phyloP scores from a whole-genome alignment of 495 filamentous ascomycete genomes.

The Chlorociboria aeruginascens region DNA sequence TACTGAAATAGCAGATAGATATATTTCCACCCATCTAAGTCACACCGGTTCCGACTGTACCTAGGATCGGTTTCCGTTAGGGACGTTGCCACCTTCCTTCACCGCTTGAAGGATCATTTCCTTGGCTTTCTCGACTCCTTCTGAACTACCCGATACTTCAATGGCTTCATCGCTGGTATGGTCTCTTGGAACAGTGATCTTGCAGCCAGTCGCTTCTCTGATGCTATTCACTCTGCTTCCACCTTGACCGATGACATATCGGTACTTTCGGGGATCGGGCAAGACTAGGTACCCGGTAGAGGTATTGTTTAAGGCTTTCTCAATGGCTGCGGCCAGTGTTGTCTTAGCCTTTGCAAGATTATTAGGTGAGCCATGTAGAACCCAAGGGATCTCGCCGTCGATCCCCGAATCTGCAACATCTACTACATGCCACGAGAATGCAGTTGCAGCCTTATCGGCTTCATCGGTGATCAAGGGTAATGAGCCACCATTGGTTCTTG shows the following conservation, averaged over 20 bases:
- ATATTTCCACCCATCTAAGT: too few species aligned
- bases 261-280: conserved; percentile 79
- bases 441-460: conserved; percentile 41
- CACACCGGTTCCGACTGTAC: not conserved
- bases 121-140: conserved; percentile 77
- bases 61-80: conserved; percentile 2
- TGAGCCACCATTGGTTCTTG: conserved; percentile 38
- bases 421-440: conserved; percentile 70
- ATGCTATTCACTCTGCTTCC: conserved; percentile 88
- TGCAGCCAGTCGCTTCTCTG: conserved; percentile 81
- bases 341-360: conserved; percentile 66
- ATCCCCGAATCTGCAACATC: conserved; percentile 40
- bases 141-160: conserved; percentile 66
- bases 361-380: conserved; percentile 66
- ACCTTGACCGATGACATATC: conserved; percentile 78
- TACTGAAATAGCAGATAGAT: too few species aligned
- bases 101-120: conserved; percentile 81
- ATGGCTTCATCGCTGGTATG: conserved; percentile 72
- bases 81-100: conserved; percentile 27
- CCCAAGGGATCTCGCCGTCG: conserved; percentile 80
- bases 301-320: conserved; percentile 57
- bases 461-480: conserved; percentile 89
- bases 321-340: conserved; percentile 56
- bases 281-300: conserved; percentile 77
- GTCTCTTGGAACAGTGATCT: conserved; percentile 80